Conservation (phyloP, 306 rosid species). For the Fagus crenata region DNA sequence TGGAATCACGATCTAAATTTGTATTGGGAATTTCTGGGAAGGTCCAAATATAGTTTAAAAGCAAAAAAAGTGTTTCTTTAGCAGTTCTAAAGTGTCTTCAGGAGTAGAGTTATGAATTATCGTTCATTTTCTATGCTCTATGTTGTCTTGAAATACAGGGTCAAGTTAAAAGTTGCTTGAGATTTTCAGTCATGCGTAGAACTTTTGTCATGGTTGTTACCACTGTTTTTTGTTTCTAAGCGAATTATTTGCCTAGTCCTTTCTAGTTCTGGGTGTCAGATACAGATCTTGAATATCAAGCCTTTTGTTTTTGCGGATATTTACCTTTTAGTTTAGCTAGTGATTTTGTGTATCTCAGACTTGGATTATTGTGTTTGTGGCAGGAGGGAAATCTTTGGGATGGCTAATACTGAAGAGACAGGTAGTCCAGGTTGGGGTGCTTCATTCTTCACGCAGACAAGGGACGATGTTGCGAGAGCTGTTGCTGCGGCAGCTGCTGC, state of each 20-base stretch:
- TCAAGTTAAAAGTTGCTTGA: neutral
- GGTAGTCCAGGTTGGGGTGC: constrained; percentile 83
- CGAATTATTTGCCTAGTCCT: neutral
- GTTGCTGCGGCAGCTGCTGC: constrained; percentile 65
- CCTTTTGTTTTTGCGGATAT: neutral
- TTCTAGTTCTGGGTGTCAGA: neutral
- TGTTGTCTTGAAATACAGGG: neutral
- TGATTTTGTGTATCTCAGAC: neutral
- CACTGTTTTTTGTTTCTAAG: neutral
- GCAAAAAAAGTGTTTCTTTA: neutral
- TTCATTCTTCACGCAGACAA: constrained; percentile 71
- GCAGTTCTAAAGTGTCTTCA: neutral
- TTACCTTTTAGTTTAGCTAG: neutral
- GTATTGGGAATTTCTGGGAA: neutral
- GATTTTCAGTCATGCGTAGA: neutral
- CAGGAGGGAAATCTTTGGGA: constrained; percentile 35
- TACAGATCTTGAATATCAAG: neutral
- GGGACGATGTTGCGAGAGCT: constrained; percentile 82
- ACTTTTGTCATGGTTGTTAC: neutral
- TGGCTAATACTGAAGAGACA: constrained; percentile 58
- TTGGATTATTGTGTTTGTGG: constrained; percentile 16
- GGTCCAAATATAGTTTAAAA: neutral
- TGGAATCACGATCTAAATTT: no score
- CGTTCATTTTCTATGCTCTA: neutral
- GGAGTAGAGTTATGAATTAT: neutral